Evolutionary conservation across 75 land plant species (phyloP).

Genomic region (Selaginella moellendorffii): DNA sequence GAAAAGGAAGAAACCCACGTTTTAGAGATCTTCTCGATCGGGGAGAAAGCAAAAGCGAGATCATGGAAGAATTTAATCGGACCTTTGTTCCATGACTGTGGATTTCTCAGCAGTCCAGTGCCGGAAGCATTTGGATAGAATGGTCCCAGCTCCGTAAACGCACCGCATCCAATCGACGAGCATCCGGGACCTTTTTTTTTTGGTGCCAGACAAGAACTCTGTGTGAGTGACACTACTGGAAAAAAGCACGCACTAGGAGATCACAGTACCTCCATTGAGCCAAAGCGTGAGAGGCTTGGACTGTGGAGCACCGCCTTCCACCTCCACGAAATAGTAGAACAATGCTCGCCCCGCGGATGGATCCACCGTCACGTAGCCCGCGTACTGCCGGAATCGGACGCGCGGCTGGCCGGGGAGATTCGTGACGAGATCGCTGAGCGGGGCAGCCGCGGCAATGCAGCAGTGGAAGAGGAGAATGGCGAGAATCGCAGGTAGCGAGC

Average conservation of each 20-base stretch:
- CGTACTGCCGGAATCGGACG: slow-evolving; percentile 1
- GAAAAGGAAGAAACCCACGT: neutral
- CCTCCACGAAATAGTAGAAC: slow-evolving; percentile 2
- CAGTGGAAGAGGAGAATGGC: too few relatives aligned
- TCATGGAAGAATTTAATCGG: neutral
- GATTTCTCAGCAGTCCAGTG: slow-evolving; percentile 6
- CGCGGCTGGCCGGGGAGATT: slow-evolving; percentile 6
- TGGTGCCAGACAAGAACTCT: neutral
- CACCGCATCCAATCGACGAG: slow-evolving; percentile 20
- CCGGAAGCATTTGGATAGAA: slow-evolving; percentile 13
- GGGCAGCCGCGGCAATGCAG: neutral
- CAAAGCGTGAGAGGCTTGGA: slow-evolving; percentile 15
- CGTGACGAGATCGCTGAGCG: neutral
- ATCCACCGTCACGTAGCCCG: slow-evolving; percentile 4
- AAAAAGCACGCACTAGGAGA: neutral
- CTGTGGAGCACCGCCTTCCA: slow-evolving; percentile 7
- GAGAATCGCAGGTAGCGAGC: too few relatives aligned
- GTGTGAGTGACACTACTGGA: neutral
- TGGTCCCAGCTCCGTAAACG: slow-evolving; percentile 20
- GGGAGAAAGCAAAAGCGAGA: neutral
- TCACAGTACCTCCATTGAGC: slow-evolving; percentile 25
- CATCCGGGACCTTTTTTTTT: slow-evolving; percentile 16
- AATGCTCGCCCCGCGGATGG: neutral
- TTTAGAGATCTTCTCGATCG: neutral
- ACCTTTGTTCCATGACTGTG: slow-evolving; percentile 20